phyloP scores from a whole-genome alignment of 129 eudicot genomes.

The Centrapalus pauciflorus region DNA sequence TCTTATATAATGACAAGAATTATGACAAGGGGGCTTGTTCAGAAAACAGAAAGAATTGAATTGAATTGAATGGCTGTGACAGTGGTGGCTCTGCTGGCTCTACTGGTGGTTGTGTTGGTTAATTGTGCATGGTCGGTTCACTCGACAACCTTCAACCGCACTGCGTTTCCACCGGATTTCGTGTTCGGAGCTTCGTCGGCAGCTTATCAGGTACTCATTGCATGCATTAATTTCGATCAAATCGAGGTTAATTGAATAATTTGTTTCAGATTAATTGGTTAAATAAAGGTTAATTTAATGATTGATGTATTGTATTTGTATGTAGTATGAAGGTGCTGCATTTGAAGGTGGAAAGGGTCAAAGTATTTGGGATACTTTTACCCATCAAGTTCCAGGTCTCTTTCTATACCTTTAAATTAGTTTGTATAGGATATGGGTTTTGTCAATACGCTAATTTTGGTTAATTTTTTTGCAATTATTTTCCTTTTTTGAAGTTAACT shows the following conservation, averaged over 20 bases:
- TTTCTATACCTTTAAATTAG: neutral
- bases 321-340: constrained; percentile 36
- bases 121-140: neutral
- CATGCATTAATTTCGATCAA: neutral
- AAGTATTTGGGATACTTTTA: constrained; percentile 29
- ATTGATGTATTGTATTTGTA: neutral
- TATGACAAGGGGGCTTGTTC: too few relatives aligned
- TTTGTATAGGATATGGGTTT: too few relatives aligned
- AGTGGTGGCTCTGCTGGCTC: too few relatives aligned
- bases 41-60: too few relatives aligned
- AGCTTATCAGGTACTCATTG: constrained; percentile 9
- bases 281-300: neutral
- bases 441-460: too few relatives aligned
- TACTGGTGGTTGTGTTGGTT: neutral
- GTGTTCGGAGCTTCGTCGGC: constrained; percentile 10
- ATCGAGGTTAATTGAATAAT: neutral
- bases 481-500: too few relatives aligned
- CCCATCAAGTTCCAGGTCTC: too few relatives aligned
- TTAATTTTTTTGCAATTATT: too few relatives aligned
- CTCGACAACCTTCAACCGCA: constrained; percentile 4
- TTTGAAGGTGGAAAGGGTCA: constrained; percentile 28
- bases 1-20: too few relatives aligned
- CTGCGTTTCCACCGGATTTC: constrained; percentile 12
- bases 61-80: constrained; percentile 7
- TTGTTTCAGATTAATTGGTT: neutral